Conservation (phyloP, 306 rosid genomes). For the Potentilla sterilis region DNA sequence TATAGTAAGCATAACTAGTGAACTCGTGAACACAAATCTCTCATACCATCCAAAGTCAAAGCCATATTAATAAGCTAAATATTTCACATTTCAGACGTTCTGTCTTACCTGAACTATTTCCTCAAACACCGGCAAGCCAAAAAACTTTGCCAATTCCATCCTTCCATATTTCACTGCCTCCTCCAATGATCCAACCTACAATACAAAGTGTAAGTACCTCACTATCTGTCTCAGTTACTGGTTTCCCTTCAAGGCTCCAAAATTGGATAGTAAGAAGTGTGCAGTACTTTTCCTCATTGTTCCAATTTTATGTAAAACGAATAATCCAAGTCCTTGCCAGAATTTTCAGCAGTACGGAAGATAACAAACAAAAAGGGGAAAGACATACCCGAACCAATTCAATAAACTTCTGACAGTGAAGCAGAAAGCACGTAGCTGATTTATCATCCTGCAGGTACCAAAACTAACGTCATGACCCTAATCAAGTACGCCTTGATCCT, state of each 20-base stretch:
- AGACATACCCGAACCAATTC: constrained; percentile 90
- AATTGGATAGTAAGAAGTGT: background rate
- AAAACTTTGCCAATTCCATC: constrained; percentile 65
- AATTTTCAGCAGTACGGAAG: background rate
- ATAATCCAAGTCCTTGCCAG: background rate
- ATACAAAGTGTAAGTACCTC: constrained; percentile 21
- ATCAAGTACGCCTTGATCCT: background rate
- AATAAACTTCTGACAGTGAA: constrained; percentile 89
- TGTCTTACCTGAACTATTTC: constrained; percentile 72
- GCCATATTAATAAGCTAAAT: background rate
- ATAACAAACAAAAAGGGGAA: constrained; percentile 19
- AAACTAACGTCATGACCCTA: constrained; percentile 21
- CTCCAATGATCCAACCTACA: constrained; percentile 82
- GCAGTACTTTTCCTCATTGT: background rate
- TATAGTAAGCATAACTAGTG: background rate
- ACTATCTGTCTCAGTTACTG: background rate
- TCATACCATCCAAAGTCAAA: background rate
- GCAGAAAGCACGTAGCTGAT: constrained; percentile 91
- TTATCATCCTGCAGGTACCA: constrained; percentile 74
- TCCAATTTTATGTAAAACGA: background rate
- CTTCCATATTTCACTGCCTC: constrained; percentile 91
- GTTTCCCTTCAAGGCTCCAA: background rate
- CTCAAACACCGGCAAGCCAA: constrained; percentile 57
- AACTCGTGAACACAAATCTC: background rate
- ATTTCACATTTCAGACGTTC: background rate